Evolutionary conservation across 192 early-diverging fungal genomes (phyloP), one percentile per base, ranked within the genome.

Genomic region (Chytriomyces confervae): DNA sequence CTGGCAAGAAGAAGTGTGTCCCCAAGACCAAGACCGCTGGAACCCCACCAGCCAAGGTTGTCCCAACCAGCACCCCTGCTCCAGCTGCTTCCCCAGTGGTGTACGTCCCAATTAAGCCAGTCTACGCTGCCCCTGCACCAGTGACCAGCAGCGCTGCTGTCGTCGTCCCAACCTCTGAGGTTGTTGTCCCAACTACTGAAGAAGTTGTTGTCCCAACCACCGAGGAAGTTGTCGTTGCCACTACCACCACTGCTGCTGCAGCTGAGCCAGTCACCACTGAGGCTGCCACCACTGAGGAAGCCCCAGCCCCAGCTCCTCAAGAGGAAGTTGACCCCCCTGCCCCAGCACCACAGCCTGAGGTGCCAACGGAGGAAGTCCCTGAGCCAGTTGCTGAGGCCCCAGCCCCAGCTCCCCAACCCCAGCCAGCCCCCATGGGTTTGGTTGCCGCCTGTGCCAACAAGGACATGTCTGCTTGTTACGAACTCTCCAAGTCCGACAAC

Each of bases 231-330:
- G 57, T 60, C 16, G 57, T 3, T 36, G 36, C 36, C 36, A 36
- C 36, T 36, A 36, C 36, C 36, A 36, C 36, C 36, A 36, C 36
- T 36, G 36, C 36, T 2, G 57, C 57, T 5, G 16, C 57, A 60
- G 1, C 20, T 1, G 57, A 60, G 57, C 57, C 57, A 60, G 57
- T 60, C 16, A 20, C 57, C 20, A 16, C 57, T 60, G 57, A n/a
- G 16, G 57, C 20, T 60, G 57, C 13, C 57, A 20, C 13, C 16
- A 16, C 57, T n/a, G 57, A 16, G 18, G 13, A 18, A 43, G 67
- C 67, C 45, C 67, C 67, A n/a, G 67, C 67, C 47, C 67, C 67
- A n/a, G 67, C 67, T 13, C 44, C 67, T 27, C 67, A 69, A 47
- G 27, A n/a, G 1, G 43, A 69, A 49, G 67, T 69, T 43, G 67